Percentiles rank a stretch among this genome's conserved stretches.
Conservation (phyloP, 2,329 filamentous ascomycete species). For the Aspergillus hiratsukae region DNA sequence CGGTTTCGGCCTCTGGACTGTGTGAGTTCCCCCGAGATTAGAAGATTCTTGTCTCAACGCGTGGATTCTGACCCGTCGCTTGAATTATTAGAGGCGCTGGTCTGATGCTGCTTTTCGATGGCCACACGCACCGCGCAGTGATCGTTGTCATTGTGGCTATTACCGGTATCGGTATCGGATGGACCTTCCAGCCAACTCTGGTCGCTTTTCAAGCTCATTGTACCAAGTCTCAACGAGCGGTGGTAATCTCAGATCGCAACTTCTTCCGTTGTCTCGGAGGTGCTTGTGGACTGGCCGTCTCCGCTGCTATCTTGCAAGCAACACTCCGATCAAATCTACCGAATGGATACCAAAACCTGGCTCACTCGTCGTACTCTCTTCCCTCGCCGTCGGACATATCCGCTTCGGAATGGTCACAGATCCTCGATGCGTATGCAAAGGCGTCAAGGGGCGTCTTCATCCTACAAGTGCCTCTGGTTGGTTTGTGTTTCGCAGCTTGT, state of each 20-base stretch:
- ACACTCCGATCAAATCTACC: slow-evolving; percentile 39
- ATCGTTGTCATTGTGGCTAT: slow-evolving; percentile 51
- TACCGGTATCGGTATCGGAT: slow-evolving; percentile 52
- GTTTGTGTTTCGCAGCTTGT: slow-evolving; percentile 47
- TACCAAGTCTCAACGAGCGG: slow-evolving; percentile 54
- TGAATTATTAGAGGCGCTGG: slow-evolving; percentile 42
- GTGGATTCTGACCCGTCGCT: slow-evolving; percentile 1
- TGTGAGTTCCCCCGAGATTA: slow-evolving; percentile 25
- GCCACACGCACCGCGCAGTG: slow-evolving; percentile 42
- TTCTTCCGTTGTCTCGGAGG: slow-evolving; percentile 59
- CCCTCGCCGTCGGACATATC: slow-evolving; percentile 26
- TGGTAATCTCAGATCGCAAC: slow-evolving; percentile 60
- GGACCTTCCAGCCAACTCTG: slow-evolving; percentile 50
- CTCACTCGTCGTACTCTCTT: slow-evolving; percentile 38
- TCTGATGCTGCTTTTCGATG: slow-evolving; percentile 48
- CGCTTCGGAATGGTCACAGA: slow-evolving; percentile 33
- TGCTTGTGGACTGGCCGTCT: slow-evolving; percentile 54
- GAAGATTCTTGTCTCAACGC: fast-evolving
- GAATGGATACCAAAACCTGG: slow-evolving; percentile 31
- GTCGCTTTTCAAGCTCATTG: slow-evolving; percentile 57
- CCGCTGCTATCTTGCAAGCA: slow-evolving; percentile 48
- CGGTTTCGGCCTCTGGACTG: slow-evolving; percentile 44
- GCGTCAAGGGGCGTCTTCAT: slow-evolving; percentile 56
- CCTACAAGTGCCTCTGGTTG: slow-evolving; percentile 53
- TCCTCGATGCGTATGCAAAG: slow-evolving; percentile 50